Evolutionary conservation across 2,329 filamentous ascomycete genomes (phyloP).

Genomic region (Didymosphaeria variabile): DNA sequence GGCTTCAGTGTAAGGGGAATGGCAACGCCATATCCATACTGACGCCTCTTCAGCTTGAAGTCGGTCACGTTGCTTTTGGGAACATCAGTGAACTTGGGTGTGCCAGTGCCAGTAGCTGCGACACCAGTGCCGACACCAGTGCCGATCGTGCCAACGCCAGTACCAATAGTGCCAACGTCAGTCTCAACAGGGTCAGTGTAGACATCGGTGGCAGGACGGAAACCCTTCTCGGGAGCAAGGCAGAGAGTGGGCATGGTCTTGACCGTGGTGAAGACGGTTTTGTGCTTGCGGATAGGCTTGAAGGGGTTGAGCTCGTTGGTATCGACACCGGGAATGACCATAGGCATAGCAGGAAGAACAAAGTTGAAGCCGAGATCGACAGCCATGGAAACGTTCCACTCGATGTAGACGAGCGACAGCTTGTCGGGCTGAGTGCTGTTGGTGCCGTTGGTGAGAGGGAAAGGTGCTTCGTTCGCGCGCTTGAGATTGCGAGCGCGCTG

Average conservation of each 20-base stretch:
- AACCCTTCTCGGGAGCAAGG: constrained; percentile 20
- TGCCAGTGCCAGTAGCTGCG: constrained; percentile 4
- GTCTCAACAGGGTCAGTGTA: constrained; percentile 13
- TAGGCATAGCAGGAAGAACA: constrained; percentile 31
- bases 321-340: constrained; percentile 21
- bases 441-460: constrained; percentile 7
- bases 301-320: constrained; percentile 3
- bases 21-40: constrained; percentile 14
- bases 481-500: constrained; percentile 9
- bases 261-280: constrained; percentile 29
- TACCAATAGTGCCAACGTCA: constrained; percentile 5
- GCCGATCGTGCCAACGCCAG: neutral
- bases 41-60: constrained; percentile 10
- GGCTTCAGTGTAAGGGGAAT: constrained; percentile 9
- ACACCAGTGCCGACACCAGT: constrained; percentile 1
- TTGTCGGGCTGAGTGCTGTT: constrained; percentile 19
- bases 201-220: constrained; percentile 17
- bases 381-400: constrained; percentile 36
- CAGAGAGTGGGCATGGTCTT: constrained; percentile 34
- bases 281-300: constrained; percentile 23
- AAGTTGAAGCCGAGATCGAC: constrained; percentile 32
- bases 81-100: neutral
- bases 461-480: constrained; percentile 17
- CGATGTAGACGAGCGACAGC: constrained; percentile 31
- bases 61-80: neutral